These are phyloP conservation scores for Venturia effusa DNA, from an alignment of 2,329 filamentous ascomycete genomes.

Conservation along the genomic window DNA sequence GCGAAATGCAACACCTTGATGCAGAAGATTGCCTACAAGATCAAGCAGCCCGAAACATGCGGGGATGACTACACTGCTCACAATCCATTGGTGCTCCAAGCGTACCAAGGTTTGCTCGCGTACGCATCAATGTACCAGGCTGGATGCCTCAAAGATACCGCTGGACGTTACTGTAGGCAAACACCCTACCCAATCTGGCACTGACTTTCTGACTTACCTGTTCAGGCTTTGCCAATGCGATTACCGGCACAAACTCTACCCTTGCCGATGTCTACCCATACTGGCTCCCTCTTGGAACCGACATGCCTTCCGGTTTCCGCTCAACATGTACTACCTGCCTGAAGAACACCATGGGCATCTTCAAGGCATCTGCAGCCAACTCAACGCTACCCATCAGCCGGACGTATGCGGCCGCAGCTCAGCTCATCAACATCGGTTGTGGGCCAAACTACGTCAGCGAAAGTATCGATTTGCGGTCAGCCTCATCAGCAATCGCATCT, in stretches of 20 bases:
- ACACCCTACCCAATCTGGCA: not conserved
- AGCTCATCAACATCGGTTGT: constrained; percentile 57
- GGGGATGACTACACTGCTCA: constrained; percentile 55
- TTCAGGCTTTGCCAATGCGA: constrained; percentile 62
- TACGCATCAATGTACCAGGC: constrained; percentile 73
- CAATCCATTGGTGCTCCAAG: constrained; percentile 61
- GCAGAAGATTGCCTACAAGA: constrained; percentile 49
- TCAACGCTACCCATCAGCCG: constrained; percentile 53
- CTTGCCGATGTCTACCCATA: constrained; percentile 72
- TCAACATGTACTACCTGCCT: constrained; percentile 70
- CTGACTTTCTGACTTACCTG: not conserved
- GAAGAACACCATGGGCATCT: constrained; percentile 71
- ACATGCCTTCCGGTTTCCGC: constrained; percentile 53
- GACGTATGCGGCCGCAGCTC: constrained; percentile 62
- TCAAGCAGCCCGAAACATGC: constrained; percentile 56
- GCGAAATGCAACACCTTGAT: constrained; percentile 57
- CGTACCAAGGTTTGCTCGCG: constrained; percentile 63
- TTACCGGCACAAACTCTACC: constrained; percentile 57
- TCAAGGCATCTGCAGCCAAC: constrained; percentile 57
- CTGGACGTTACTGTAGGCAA: constrained; percentile 54
- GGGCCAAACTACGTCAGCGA: constrained; percentile 44
- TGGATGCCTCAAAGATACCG: constrained; percentile 62
- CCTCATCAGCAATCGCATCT: not conserved
- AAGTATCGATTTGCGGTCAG: constrained; percentile 32
- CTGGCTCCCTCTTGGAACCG: constrained; percentile 68